phyloP scores from a whole-genome alignment of 176 grass and related monocot genomes.

The Phoenix dactylifera region DNA sequence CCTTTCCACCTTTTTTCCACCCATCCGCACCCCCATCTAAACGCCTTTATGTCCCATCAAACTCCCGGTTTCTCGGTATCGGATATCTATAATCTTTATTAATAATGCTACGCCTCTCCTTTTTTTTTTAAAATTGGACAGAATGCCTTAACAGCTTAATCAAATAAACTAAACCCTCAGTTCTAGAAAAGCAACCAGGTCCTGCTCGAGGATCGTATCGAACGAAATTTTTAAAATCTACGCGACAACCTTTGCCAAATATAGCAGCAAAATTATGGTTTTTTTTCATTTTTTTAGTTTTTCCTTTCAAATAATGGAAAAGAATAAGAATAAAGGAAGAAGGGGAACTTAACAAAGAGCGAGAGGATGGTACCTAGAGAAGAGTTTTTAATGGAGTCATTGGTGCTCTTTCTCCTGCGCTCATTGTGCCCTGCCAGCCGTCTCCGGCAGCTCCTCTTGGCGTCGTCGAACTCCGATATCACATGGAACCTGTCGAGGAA shows the following conservation, averaged over 20 bases:
- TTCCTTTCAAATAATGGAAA: no score
- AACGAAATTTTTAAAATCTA: no score
- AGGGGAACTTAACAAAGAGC: constrained; percentile 9
- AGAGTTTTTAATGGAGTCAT: constrained; percentile 43
- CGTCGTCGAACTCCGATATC: constrained; percentile 73
- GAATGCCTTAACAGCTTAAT: no score
- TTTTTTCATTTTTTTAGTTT: no score
- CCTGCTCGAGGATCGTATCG: no score
- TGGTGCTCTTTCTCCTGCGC: constrained; percentile 67
- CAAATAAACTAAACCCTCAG: no score
- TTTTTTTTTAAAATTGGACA: no score
- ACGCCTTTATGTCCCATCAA: constrained; percentile 5
- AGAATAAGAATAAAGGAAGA: background rate
- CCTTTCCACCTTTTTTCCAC: background rate
- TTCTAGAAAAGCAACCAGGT: no score
- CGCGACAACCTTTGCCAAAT: no score
- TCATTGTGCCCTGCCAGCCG: constrained; percentile 83
- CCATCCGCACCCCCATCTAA: background rate
- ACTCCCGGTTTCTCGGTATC: constrained; percentile 4
- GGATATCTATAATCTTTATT: background rate
- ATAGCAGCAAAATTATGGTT: no score
- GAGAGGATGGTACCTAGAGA: constrained; percentile 23
- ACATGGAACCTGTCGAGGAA: constrained; percentile 33
- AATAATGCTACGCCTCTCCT: no score
- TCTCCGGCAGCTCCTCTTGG: constrained; percentile 75